Evolutionary conservation across 176 grass and related monocot species (phyloP).

Genomic region (Melocanna baccifera): DNA sequence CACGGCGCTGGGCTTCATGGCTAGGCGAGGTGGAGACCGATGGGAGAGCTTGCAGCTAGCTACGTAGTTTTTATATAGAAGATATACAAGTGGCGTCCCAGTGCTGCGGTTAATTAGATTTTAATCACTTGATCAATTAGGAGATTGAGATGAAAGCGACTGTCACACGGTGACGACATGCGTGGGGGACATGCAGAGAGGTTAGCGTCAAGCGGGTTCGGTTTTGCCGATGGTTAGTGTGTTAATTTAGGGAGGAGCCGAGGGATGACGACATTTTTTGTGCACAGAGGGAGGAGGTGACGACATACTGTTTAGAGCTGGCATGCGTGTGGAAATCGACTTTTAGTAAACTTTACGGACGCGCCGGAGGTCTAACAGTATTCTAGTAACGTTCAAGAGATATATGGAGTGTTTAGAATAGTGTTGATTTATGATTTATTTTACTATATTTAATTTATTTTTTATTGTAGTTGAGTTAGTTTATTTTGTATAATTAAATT

Average conservation of each 20-base stretch:
- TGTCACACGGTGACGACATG: conserved; percentile 14
- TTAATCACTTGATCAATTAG: not conserved
- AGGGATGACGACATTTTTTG: too few relatives aligned
- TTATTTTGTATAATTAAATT: too few relatives aligned
- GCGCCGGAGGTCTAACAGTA: too few relatives aligned
- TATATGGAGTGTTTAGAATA: too few relatives aligned
- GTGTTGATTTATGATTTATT: too few relatives aligned
- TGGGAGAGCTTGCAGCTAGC: not conserved
- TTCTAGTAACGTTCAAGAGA: too few relatives aligned
- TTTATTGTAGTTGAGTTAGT: too few relatives aligned
- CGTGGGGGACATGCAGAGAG: not conserved
- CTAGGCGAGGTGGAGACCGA: not conserved
- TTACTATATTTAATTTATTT: too few relatives aligned
- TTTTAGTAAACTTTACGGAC: too few relatives aligned
- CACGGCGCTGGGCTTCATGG: not conserved
- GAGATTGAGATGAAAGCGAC: not conserved
- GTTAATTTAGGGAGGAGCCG: not conserved
- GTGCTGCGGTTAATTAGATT: not conserved
- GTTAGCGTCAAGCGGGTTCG: not conserved
- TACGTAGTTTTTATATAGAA: not conserved
- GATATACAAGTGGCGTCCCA: not conserved
- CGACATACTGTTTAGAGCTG: too few relatives aligned
- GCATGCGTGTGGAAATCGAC: too few relatives aligned
- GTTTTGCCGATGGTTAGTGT: not conserved
- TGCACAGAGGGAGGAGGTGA: too few relatives aligned